phyloP scores from a whole-genome alignment of 2,329 filamentous ascomycete species.

The Cadophora luteo-olivacea region DNA sequence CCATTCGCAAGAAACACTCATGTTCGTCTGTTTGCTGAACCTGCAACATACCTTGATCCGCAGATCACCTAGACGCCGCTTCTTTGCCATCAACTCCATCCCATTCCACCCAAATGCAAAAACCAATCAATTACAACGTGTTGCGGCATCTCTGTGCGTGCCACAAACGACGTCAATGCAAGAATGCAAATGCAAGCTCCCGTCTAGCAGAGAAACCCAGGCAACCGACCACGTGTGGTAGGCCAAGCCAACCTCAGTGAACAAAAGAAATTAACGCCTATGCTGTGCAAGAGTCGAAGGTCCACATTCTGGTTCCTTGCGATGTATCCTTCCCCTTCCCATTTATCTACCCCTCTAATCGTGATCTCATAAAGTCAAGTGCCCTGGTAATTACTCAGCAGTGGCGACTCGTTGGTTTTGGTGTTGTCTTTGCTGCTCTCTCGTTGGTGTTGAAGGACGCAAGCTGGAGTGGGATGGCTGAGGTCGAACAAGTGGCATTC shows the following conservation, averaged over 20 bases:
- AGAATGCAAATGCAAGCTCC: constrained; percentile 32
- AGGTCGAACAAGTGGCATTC: constrained; percentile 38
- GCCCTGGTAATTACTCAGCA: constrained; percentile 24
- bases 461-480: constrained; percentile 37
- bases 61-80: constrained; percentile 13
- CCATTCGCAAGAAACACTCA: neutral
- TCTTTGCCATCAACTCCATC: constrained; percentile 8
- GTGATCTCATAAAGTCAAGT: constrained; percentile 36
- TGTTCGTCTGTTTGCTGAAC: constrained; percentile 3
- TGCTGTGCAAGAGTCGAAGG: constrained; percentile 28
- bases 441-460: constrained; percentile 38
- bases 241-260: constrained; percentile 16
- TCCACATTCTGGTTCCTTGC: constrained; percentile 14
- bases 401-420: constrained; percentile 34
- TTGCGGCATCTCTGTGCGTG: constrained; percentile 23
- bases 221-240: constrained; percentile 13
- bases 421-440: constrained; percentile 34
- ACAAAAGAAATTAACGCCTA: constrained; percentile 30
- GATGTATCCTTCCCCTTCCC: neutral
- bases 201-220: constrained; percentile 25
- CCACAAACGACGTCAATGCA: constrained; percentile 6
- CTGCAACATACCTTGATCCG: constrained; percentile 12
- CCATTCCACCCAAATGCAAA: constrained; percentile 25
- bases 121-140: constrained; percentile 12
- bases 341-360: constrained; percentile 23